Evolutionary conservation across 768 basidiomycete species (phyloP).

Genomic region (Strobilomyces confusus): DNA sequence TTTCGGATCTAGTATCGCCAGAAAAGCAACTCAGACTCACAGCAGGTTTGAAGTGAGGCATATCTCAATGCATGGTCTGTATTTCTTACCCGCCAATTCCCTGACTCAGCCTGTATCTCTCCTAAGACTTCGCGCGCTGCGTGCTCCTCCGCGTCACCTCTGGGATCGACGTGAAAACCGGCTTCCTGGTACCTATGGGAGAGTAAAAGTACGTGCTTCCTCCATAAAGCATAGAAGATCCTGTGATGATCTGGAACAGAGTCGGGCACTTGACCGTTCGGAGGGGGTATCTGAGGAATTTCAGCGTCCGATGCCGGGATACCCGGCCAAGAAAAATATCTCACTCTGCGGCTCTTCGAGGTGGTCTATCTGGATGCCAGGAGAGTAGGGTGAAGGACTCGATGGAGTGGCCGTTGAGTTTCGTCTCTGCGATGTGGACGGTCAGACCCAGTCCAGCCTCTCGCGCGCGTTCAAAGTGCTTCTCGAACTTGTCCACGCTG

Average conservation of each 20-base stretch:
- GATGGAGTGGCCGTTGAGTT: slow-evolving; percentile 43
- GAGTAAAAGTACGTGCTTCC: slow-evolving; percentile 21
- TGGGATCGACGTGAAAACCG: slow-evolving; percentile 4
- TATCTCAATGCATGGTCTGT: slow-evolving; percentile 68
- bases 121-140: slow-evolving; percentile 19
- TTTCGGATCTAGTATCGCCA: not conserved
- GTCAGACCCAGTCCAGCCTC: slow-evolving; percentile 67
- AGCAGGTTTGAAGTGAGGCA: slow-evolving; percentile 78
- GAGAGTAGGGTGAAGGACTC: slow-evolving; percentile 63
- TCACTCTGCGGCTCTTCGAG: slow-evolving; percentile 53
- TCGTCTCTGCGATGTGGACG: slow-evolving; percentile 83
- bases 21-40: slow-evolving; percentile 37
- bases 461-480: slow-evolving; percentile 51
- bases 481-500: slow-evolving; percentile 47
- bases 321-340: slow-evolving; percentile 45
- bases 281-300: slow-evolving; percentile 16
- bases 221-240: slow-evolving; percentile 22
- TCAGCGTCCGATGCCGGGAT: slow-evolving; percentile 19
- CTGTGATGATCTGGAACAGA: slow-evolving; percentile 21
- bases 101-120: slow-evolving; percentile 21
- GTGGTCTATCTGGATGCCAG: slow-evolving; percentile 61
- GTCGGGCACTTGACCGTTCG: slow-evolving; percentile 18
- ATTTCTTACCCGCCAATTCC: slow-evolving; percentile 18
- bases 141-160: slow-evolving; percentile 12
- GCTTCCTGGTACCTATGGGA: slow-evolving; percentile 17